Evolutionary conservation across 441 rosid species (phyloP), one percentile per base, ranked within the genome.

Genomic region (Cnidoscolus chayamansa): DNA sequence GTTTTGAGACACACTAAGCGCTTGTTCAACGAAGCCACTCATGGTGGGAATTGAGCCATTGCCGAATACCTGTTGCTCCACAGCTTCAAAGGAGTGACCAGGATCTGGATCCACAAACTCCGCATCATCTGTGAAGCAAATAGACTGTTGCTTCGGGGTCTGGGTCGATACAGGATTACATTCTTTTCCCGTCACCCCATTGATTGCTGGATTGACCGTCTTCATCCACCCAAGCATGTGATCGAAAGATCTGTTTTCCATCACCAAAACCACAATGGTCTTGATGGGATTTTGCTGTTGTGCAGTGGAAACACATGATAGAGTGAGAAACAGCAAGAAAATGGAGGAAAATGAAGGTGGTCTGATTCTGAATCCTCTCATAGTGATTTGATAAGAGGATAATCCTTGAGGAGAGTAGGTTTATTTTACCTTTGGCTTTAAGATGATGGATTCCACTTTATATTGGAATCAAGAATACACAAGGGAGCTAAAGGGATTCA

Each of bases 151-250:
- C 30, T 49, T 48, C 7, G 82, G 55, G 62, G 68, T 77, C 43
- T 76, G 77, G 45, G 93, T 84, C 3, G 89, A 82, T 16, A 92
- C 74, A 19, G 91, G 86, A 76, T 94, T 94, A 85, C 97, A 94
- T 81, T 94, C 98, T 4, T 74, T 76, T n/a, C 98, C 97, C 0
- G 90, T 86, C 61, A 94, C 94, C 0, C 98, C 98, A 81, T 92
- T 78, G 63, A 90, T 90, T 7, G 68, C 40, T 8, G 96, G 97
- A 74, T 88, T 84, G 5, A 89, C 75, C 16, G 82, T 70, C 87
- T 89, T 94, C 96, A 94, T 90, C 98, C 98, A 94, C 2, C 97
- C 98, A 37, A 94, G 76, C 89, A 94, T 89, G 70, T 92, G 98
- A 59, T 94, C 98, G 80, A 94, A 94, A 62, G 98, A 94, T 74